Evolutionary conservation across 345 rosid genomes (phyloP).

Genomic region (Clarkia xantiana): DNA sequence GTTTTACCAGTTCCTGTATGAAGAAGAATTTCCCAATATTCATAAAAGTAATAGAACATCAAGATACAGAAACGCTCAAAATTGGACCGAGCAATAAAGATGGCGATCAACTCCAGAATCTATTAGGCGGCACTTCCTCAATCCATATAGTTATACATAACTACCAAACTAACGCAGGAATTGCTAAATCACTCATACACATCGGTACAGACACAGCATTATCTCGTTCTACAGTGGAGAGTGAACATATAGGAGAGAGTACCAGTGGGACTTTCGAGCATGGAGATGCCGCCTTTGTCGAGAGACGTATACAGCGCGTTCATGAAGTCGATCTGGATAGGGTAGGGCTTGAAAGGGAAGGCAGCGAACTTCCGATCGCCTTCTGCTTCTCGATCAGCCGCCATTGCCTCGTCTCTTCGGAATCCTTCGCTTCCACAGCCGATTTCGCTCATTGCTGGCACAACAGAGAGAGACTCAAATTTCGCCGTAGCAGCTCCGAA

Average conservation of each 20-base stretch:
- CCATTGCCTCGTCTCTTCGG: background rate
- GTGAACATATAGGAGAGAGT: background rate
- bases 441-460: too few species aligned
- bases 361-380: conserved; percentile 32
- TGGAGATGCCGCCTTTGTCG: conserved; percentile 77
- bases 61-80: too few species aligned
- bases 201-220: background rate
- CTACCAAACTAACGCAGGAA: too few species aligned
- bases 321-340: conserved; percentile 80
- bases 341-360: conserved; percentile 68
- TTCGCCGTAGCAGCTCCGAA: too few species aligned
- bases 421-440: background rate
- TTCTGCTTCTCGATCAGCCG: conserved; percentile 8
- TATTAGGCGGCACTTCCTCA: too few species aligned
- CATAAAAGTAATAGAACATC: too few species aligned
- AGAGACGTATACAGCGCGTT: conserved; percentile 57
- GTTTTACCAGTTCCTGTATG: conserved; percentile 80
- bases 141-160: too few species aligned
- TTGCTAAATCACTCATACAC: background rate
- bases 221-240: background rate
- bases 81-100: too few species aligned
- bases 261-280: conserved; percentile 98
- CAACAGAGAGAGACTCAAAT: too few species aligned
- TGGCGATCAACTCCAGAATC: too few species aligned
- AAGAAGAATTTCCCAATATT: conserved; percentile 1